Percentiles rank a stretch among this genome's conserved stretches.
Evolutionary conservation across 2,329 filamentous ascomycete species (phyloP).

Genomic region (Calycina marina): DNA sequence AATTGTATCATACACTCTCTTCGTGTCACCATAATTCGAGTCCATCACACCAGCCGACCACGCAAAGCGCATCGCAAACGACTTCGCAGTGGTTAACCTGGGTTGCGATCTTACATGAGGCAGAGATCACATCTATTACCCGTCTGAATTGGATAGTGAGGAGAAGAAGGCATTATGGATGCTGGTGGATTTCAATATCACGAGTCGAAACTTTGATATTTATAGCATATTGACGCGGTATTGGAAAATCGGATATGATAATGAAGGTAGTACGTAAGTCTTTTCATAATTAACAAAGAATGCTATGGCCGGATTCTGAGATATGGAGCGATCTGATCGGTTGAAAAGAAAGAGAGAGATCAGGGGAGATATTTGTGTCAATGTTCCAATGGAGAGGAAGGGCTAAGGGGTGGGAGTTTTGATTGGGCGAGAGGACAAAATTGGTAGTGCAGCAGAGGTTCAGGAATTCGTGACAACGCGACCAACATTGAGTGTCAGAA

Average conservation of each 20-base stretch:
- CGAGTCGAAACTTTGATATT: not conserved
- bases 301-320: conserved; percentile 1
- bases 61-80: conserved; percentile 2
- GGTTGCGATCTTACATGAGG: conserved; percentile 1
- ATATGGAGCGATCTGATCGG: conserved; percentile 1
- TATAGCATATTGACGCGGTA: conserved; percentile 2
- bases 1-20: no score
- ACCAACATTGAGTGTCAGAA: no score
- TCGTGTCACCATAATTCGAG: no score
- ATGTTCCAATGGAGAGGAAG: conserved; percentile 1
- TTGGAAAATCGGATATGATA: conserved; percentile 1
- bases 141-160: conserved; percentile 1
- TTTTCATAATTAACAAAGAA: conserved; percentile 1
- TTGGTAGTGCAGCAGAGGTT: no score
- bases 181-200: conserved; percentile 2
- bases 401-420: conserved; percentile 1
- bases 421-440: conserved; percentile 1
- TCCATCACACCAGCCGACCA: conserved; percentile 1
- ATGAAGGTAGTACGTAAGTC: conserved; percentile 1
- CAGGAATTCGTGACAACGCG: no score
- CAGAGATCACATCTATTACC: conserved; percentile 1
- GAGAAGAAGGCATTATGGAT: conserved; percentile 1
- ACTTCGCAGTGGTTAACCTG: conserved; percentile 1
- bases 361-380: not conserved
- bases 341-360: not conserved